Percentiles rank a stretch among this genome's conserved stretches.
phyloP scores from a whole-genome alignment of 2,329 filamentous ascomycete species.

The Aurifilum marmelostoma region DNA sequence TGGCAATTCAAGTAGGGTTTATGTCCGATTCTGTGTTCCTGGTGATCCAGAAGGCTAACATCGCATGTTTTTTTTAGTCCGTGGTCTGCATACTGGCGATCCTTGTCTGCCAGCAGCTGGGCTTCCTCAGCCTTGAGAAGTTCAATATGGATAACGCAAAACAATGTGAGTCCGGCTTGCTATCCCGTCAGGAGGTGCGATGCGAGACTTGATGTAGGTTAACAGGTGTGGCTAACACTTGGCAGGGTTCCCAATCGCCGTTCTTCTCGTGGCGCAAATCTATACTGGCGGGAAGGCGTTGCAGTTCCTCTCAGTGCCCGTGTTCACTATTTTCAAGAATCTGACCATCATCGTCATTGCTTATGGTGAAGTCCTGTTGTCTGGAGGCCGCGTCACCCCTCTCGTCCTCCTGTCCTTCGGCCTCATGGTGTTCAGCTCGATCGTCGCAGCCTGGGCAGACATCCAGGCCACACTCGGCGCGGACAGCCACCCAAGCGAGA shows the following conservation, averaged over 20 bases:
- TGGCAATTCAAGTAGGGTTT: constrained; percentile 78
- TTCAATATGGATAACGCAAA: constrained; percentile 89
- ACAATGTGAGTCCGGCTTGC: constrained; percentile 70
- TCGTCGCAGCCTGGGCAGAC: constrained; percentile 96
- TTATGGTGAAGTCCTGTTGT: constrained; percentile 98
- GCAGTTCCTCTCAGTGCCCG: constrained; percentile 93
- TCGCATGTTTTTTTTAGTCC: constrained; percentile 64
- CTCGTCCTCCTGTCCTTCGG: constrained; percentile 92
- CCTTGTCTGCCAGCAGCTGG: constrained; percentile 75
- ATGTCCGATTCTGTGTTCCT: not conserved
- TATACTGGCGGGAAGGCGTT: constrained; percentile 96
- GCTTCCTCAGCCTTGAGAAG: constrained; percentile 78
- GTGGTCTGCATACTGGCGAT: constrained; percentile 88
- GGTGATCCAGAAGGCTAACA: constrained; percentile 24
- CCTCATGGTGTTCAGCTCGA: constrained; percentile 92
- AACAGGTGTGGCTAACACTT: constrained; percentile 1
- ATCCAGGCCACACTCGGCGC: constrained; percentile 81
- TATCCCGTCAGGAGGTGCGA: not conserved
- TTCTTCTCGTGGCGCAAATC: constrained; percentile 98
- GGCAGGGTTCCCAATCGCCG: constrained; percentile 91
- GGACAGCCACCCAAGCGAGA: constrained; percentile 58
- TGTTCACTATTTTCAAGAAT: constrained; percentile 99
- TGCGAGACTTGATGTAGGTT: not conserved
- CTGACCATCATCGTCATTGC: constrained; percentile 98
- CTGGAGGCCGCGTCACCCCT: constrained; percentile 86